A percentile compares a stretch with the other conserved stretches of the same genome.
These are phyloP conservation scores for Tolypocladium amazonense DNA, from an alignment of 2,329 filamentous ascomycete genomes.

Conservation along the genomic window DNA sequence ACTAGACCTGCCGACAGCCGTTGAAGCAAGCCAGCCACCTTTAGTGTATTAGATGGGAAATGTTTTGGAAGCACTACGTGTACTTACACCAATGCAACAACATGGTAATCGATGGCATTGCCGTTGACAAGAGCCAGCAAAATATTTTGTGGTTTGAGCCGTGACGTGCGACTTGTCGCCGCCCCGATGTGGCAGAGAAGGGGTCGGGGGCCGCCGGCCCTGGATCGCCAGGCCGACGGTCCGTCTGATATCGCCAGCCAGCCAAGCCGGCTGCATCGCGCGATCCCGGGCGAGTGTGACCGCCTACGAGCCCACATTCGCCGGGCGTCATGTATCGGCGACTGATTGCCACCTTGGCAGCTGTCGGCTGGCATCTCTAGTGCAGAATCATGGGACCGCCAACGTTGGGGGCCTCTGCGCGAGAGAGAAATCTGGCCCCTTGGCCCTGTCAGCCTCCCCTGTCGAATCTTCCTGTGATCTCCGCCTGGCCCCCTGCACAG, in stretches of 20 bases:
- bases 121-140: neutral
- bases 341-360: neutral
- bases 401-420: no score
- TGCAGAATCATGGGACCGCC: no score
- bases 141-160: neutral
- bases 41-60: neutral
- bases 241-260: neutral
- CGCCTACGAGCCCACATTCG: no score
- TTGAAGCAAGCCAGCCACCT: neutral
- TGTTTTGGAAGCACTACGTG: neutral
- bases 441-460: neutral
- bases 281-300: neutral
- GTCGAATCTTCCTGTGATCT: neutral
- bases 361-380: neutral
- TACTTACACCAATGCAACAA: neutral
- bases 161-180: neutral
- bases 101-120: slow-evolving; percentile 1
- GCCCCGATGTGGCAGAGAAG: neutral
- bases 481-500: neutral
- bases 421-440: no score
- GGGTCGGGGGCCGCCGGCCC: neutral
- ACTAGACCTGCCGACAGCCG: neutral
- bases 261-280: neutral
- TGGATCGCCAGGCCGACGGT: neutral
- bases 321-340: neutral